Base-by-base conservation (phyloP, 1,139 yeast genomes). In the Pichia sp. region DNA sequence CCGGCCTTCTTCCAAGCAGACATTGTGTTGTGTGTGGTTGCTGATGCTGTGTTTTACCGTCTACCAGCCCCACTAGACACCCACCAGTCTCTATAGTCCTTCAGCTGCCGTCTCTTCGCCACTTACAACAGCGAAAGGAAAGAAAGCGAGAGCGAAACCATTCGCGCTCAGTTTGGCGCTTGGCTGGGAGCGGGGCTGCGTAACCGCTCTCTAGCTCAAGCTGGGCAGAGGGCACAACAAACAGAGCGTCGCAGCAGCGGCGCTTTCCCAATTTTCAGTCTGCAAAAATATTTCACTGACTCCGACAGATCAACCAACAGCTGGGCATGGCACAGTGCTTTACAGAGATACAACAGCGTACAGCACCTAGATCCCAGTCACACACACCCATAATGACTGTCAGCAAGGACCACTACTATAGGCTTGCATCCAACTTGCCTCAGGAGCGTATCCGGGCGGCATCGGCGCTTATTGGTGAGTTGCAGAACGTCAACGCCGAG, bases 1-100 rank as follows among this genome's bases (percentile, higher is more conserved):
- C 93, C 93, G 54, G 88, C 91, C 71, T 81, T 83, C 72, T 81
- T 80, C 82, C 83, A 79, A 49, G 59, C 73, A 59, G 86, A 73
- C 85, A 78, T 77, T 32, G 30, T 39, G 22, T 9, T 21, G n/a
- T n/a, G n/a, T n/a, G n/a, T n/a, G n/a, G n/a, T n/a, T n/a, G n/a
- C n/a, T n/a, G n/a, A n/a, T n/a, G n/a, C n/a, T n/a, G n/a, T n/a
- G n/a, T n/a, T n/a, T n/a, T n/a, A n/a, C n/a, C n/a, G n/a, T n/a
- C n/a, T n/a, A n/a, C n/a, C n/a, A n/a, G n/a, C n/a, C n/a, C n/a
- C 23, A 21, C 23, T 21, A 12, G n/a, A n/a, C n/a, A n/a, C n/a
- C n/a, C n/a, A n/a, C n/a, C n/a, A n/a, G n/a, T n/a, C n/a, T n/a
- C n/a, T n/a, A n/a, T n/a, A n/a, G n/a, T n/a, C n/a, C n/a, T 27